A percentile compares a stretch with the other conserved stretches of the same genome.
phyloP scores from a whole-genome alignment of 1,284 basidiomycete species.

The Leccinum griseonigrum region DNA sequence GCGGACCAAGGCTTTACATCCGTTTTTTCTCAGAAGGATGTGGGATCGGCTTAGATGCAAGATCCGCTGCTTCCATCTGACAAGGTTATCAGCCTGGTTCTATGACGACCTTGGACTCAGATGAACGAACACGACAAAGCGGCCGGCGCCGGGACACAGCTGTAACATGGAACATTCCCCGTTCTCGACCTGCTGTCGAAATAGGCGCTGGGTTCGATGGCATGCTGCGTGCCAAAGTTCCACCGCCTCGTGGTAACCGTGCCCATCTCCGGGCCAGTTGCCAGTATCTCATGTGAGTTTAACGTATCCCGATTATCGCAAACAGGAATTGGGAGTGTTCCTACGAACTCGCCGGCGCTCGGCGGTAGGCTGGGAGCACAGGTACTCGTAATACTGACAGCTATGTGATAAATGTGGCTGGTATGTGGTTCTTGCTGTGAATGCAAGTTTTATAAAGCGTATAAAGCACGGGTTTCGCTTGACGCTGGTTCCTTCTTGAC shows the following conservation, averaged over 20 bases:
- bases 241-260: not conserved
- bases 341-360: not conserved
- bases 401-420: slow-evolving; percentile 1
- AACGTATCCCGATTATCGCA: not conserved
- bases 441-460: not conserved
- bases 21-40: not conserved
- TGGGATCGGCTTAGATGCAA: not conserved
- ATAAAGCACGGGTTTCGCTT: not conserved
- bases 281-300: not conserved
- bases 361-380: not conserved
- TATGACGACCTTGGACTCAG: not conserved
- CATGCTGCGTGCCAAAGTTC: not conserved
- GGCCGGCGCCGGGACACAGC: not conserved
- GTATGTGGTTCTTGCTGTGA: slow-evolving; percentile 22
- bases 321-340: not conserved
- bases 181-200: not conserved
- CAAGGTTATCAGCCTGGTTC: not conserved
- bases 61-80: not conserved
- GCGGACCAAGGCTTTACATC: not conserved
- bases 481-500: not conserved
- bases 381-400: not conserved
- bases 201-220: not conserved
- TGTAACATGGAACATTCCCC: not conserved
- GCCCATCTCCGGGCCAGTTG: not conserved
- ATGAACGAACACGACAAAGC: not conserved